Evolutionary conservation across 2,329 filamentous ascomycete species (phyloP), one percentile per base, ranked within the genome.

Genomic region (Fonsecaea monophora): DNA sequence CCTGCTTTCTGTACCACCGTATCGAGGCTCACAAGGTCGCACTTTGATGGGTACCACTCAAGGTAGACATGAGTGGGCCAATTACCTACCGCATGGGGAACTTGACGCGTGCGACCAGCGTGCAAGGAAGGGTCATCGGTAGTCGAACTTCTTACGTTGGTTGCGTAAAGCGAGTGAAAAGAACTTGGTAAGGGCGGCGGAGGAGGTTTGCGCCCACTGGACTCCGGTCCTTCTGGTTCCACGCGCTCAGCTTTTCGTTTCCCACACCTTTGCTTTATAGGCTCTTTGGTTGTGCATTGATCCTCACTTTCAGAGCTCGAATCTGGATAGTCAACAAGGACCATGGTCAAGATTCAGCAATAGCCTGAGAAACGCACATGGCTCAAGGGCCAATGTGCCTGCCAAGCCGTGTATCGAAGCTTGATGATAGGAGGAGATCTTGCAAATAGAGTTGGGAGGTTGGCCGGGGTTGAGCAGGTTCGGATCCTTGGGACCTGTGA

Each of bases 1-100:
- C 18, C 32, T n/a, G 63, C 65, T 15, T 64, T 58, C 42, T 57
- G 48, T 18, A 81, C 74, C 18, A 79, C 53, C 25, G 73, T 62
- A 42, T 74, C 69, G 50, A 82, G 72, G 32, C 74, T 63, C 3
- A 45, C 61, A 32, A 80, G 70, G 55, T 81, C 78, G 35, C 71
- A 62, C 70, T 76, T 77, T 4, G 74, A 70, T 9, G 81, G 80
- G 72, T 80, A 84, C 96, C 95, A 99, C 81, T 98, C 94, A 64
- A 97, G 83, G 77, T 96, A 98, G 54, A 98, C 77, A 79, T 98
- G 94, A 38, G 89, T 92, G 1, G 94, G 92, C 95, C 95, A 99
- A 77, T 93, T 92, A 67, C 95, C 95, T 66, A 89, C 87, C 32
- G 94, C 83, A 78, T 99, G 95, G 30, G 94, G 94, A 57, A 88